Percentiles rank a stretch among this genome's conserved stretches.
Conservation (phyloP, 441 rosid species). For the Adansonia rubrostipa region DNA sequence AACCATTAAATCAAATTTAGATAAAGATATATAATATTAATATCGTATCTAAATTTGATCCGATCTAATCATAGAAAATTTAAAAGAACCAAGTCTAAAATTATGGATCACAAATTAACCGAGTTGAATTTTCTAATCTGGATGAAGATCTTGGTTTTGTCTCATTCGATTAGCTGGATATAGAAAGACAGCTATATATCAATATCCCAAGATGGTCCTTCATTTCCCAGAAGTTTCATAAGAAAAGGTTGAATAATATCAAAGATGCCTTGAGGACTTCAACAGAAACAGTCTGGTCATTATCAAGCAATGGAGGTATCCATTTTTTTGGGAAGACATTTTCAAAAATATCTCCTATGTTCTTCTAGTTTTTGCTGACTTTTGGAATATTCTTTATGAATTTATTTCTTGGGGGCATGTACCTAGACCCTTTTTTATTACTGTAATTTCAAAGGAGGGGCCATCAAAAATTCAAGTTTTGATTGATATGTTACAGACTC, state of each 20-base stretch:
- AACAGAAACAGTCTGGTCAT: neutral
- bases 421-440: neutral
- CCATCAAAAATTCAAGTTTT: constrained; percentile 1
- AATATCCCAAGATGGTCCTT: neutral
- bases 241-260: neutral
- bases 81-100: neutral
- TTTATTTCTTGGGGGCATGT: neutral
- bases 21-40: no score
- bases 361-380: neutral
- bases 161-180: neutral
- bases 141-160: neutral
- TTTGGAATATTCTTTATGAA: neutral
- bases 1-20: no score
- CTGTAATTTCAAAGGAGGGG: neutral
- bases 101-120: neutral
- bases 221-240: neutral
- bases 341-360: neutral
- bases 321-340: constrained; percentile 3
- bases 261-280: neutral
- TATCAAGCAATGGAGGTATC: neutral
- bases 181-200: neutral
- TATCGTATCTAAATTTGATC: no score
- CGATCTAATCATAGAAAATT: no score
- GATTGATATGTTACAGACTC: constrained; percentile 1
- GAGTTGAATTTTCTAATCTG: neutral